Conservation (phyloP, 2,329 filamentous ascomycete genomes). For the Calonectria montana region DNA sequence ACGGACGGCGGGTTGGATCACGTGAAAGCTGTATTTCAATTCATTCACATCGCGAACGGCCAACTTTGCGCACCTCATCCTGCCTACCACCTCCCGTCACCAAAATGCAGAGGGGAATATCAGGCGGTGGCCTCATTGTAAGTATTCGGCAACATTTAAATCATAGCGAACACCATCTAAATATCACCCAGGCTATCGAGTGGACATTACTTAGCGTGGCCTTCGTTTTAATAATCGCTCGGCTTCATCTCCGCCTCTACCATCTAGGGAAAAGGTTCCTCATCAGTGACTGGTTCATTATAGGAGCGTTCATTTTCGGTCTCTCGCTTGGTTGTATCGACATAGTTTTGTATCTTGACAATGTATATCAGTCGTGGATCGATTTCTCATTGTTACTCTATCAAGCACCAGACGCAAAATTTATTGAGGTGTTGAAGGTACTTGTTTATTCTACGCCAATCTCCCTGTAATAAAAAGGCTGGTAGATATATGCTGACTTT, state of each 20-base stretch:
- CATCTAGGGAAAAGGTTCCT: neutral
- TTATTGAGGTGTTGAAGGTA: neutral
- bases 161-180: neutral
- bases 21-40: neutral
- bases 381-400: neutral
- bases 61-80: neutral
- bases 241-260: neutral
- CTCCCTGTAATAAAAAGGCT: too few relatives aligned
- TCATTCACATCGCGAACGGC: too few relatives aligned
- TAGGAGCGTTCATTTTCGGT: neutral
- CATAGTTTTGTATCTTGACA: neutral
- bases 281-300: neutral
- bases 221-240: neutral
- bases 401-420: neutral
- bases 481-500: neutral
- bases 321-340: neutral
- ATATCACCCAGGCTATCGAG: neutral
- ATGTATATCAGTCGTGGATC: neutral
- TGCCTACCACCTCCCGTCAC: neutral
- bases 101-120: neutral
- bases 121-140: neutral
- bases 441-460: neutral
- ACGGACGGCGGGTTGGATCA: neutral
- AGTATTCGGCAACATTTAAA: accelerated
- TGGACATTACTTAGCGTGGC: neutral